phyloP scores from a whole-genome alignment of 1,284 basidiomycete species.

The Pseudozyma sp. region DNA sequence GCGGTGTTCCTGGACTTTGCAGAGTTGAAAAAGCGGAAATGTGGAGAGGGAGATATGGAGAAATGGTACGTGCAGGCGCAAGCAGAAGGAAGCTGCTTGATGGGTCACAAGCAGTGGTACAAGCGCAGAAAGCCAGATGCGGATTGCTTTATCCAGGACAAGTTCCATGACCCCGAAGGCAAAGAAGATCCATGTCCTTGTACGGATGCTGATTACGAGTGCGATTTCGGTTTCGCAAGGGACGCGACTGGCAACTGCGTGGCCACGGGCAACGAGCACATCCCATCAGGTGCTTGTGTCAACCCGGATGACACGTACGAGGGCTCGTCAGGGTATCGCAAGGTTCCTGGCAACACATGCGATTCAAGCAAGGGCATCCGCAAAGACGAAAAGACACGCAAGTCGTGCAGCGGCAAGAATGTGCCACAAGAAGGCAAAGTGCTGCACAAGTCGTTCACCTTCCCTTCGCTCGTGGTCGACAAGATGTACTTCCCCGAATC shows the following conservation, averaged over 20 bases:
- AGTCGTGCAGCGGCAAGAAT: constrained; percentile 76
- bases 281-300: constrained; percentile 81
- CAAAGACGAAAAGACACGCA: constrained; percentile 79
- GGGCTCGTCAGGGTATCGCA: constrained; percentile 90
- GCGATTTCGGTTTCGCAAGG: constrained; percentile 88
- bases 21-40: constrained; percentile 78
- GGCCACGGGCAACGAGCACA: constrained; percentile 83
- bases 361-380: constrained; percentile 73
- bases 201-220: constrained; percentile 90
- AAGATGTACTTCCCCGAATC: constrained; percentile 80
- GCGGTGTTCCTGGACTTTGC: constrained; percentile 88
- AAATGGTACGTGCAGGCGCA: constrained; percentile 83
- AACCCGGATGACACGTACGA: constrained; percentile 75
- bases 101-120: constrained; percentile 99
- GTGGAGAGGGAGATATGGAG: constrained; percentile 82
- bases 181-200: constrained; percentile 87
- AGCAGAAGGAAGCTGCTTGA: constrained; percentile 79
- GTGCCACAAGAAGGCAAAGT: constrained; percentile 69
- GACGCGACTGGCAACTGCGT: constrained; percentile 78
- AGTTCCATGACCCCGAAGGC: constrained; percentile 72
- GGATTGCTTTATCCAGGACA: constrained; percentile 90
- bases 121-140: constrained; percentile 83
- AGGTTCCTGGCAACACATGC: constrained; percentile 94
- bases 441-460: constrained; percentile 74
- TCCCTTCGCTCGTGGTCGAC: constrained; percentile 78